Evolutionary conservation across 768 basidiomycete genomes (phyloP).

Genomic region (Collybia mongolica): DNA sequence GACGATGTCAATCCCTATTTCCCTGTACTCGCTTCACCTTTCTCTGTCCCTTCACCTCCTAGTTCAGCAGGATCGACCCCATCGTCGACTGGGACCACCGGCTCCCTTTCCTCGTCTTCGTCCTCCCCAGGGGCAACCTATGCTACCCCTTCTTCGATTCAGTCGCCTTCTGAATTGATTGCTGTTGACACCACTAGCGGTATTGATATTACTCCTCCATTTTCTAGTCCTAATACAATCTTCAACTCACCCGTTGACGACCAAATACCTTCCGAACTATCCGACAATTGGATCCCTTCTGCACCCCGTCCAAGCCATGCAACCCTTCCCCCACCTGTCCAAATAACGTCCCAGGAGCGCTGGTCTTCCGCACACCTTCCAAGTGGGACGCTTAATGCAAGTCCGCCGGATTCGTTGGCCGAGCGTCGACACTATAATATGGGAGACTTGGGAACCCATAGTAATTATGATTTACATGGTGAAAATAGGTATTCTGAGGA

Average conservation of each 20-base stretch:
- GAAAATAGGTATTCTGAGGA: conserved; percentile 1
- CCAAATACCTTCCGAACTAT: background rate
- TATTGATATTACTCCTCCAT: background rate
- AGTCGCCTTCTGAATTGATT: conserved; percentile 13
- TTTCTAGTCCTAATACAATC: background rate
- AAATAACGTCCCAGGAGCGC: background rate
- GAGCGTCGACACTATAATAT: background rate
- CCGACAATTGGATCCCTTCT: conserved; percentile 2
- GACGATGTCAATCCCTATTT: conserved; percentile 53
- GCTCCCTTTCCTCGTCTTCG: conserved; percentile 16
- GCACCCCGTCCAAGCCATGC: conserved; percentile 6
- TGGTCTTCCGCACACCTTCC: background rate
- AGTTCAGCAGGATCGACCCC: conserved; percentile 25
- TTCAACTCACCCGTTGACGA: conserved; percentile 2
- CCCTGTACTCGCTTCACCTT: conserved; percentile 31
- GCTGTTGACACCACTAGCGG: no score
- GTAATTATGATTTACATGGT: conserved; percentile 1
- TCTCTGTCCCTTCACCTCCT: conserved; percentile 13
- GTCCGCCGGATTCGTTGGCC: background rate
- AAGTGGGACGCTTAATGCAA: background rate
- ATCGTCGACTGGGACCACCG: conserved; percentile 15
- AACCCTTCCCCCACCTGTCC: background rate
- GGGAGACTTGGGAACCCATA: background rate
- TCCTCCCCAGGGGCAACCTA: conserved; percentile 5
- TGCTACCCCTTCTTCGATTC: conserved; percentile 11